phyloP scores from a whole-genome alignment of 495 filamentous ascomycete genomes.

The Aspergillus homomorphus region DNA sequence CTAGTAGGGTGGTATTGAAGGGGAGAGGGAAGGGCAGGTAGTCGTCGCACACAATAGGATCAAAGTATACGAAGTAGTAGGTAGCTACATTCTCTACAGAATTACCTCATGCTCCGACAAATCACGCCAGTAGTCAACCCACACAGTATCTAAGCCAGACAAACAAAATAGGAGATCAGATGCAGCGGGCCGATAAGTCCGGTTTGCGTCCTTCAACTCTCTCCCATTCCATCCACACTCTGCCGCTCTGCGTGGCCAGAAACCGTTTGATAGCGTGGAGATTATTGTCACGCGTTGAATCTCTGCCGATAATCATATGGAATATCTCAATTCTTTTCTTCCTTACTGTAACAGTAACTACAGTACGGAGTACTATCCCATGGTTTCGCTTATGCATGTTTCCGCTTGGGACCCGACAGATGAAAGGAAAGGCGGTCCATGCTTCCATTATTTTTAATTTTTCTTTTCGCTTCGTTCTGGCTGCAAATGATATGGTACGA shows the following conservation, averaged over 20 bases:
- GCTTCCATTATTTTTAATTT: background rate
- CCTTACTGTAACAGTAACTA: background rate
- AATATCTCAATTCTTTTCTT: too few species aligned
- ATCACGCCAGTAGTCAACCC: background rate
- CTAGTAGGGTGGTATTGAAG: background rate
- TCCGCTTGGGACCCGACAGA: conserved; percentile 2
- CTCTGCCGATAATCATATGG: background rate
- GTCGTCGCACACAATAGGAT: background rate
- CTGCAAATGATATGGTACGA: too few species aligned
- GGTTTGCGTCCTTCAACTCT: background rate
- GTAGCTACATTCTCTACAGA: too few species aligned
- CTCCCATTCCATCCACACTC: too few species aligned
- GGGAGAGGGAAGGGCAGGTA: background rate
- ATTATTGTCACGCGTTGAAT: background rate
- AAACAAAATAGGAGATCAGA: background rate
- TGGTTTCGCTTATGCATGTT: background rate
- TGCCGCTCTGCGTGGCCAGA: too few species aligned
- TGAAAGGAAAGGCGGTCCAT: background rate
- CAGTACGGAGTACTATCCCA: background rate
- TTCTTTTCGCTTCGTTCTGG: background rate
- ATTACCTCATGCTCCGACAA: background rate
- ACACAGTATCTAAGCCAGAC: background rate
- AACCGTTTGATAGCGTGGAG: background rate
- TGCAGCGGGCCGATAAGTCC: background rate
- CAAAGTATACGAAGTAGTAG: background rate